These are phyloP conservation scores for Cucumis melo DNA, from an alignment of 306 rosid species.

Conservation along the genomic window DNA sequence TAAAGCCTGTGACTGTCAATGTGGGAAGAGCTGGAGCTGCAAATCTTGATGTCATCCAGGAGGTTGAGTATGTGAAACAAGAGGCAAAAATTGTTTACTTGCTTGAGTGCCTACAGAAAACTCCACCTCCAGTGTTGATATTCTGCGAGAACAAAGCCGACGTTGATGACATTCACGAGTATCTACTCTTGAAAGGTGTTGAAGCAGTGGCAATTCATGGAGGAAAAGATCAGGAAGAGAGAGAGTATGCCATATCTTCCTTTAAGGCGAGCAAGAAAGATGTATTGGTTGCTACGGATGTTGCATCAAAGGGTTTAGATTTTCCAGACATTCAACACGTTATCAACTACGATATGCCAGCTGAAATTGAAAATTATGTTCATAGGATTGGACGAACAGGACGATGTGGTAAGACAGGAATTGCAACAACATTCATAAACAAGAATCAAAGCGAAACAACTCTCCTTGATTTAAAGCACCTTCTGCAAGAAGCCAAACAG, in stretches of 20 bases:
- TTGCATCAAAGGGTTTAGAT: constrained; percentile 92
- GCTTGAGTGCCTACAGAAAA: constrained; percentile 79
- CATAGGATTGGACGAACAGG: constrained; percentile 96
- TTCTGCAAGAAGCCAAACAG: constrained; percentile 94
- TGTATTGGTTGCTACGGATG: constrained; percentile 92
- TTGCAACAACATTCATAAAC: constrained; percentile 85
- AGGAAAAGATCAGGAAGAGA: constrained; percentile 95
- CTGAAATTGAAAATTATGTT: constrained; percentile 89
- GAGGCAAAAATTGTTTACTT: constrained; percentile 88
- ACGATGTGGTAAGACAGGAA: constrained; percentile 90
- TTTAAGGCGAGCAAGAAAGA: constrained; percentile 80
- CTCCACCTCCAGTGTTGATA: constrained; percentile 79
- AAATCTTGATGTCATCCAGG: constrained; percentile 84
- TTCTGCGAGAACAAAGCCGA: constrained; percentile 91
- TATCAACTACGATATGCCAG: constrained; percentile 89
- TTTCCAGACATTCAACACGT: constrained; percentile 96
- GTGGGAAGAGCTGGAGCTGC: constrained; percentile 97
- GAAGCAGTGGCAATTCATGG: constrained; percentile 94
- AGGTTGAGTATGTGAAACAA: constrained; percentile 88
- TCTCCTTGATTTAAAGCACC: constrained; percentile 85
- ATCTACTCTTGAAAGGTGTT: constrained; percentile 86
- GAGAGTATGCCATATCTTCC: constrained; percentile 70
- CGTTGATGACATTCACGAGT: constrained; percentile 90
- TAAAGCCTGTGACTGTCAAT: constrained; percentile 59
- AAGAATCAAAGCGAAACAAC: constrained; percentile 93